Evolutionary conservation across 768 basidiomycete species (phyloP).

Genomic region (Suillus discolor): DNA sequence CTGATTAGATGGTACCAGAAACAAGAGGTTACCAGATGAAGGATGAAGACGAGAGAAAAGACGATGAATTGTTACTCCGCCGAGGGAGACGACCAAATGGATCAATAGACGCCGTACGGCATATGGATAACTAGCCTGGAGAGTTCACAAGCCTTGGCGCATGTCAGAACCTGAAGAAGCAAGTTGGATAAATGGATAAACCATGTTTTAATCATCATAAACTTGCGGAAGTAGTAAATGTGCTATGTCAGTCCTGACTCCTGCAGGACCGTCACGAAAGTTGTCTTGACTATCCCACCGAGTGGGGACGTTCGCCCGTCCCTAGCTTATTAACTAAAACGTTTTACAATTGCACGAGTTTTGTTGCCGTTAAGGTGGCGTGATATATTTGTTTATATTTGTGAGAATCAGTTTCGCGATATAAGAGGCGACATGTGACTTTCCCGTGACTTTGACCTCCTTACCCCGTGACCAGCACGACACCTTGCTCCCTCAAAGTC

Average conservation of each 20-base stretch:
- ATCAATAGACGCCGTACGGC: constrained; percentile 11
- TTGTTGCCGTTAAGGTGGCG: constrained; percentile 13
- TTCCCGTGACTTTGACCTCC: constrained; percentile 42
- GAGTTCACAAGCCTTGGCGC: constrained; percentile 3
- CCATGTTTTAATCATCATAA: neutral
- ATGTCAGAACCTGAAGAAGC: neutral
- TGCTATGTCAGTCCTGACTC: constrained; percentile 1
- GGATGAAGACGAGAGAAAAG: neutral
- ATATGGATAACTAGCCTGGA: neutral
- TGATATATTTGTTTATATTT: constrained; percentile 35
- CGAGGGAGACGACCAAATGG: constrained; percentile 5
- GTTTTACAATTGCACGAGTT: neutral
- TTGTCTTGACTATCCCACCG: neutral
- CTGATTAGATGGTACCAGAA: neutral
- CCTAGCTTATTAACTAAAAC: neutral
- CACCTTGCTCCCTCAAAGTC: constrained; percentile 4
- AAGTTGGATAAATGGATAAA: neutral
- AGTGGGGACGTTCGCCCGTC: neutral
- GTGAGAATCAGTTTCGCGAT: constrained; percentile 19
- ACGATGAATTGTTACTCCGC: neutral
- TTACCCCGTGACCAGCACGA: constrained; percentile 45
- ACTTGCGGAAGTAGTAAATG: neutral
- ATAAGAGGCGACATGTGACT: constrained; percentile 45
- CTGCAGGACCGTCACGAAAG: neutral
- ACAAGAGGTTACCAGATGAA: neutral